Evolutionary conservation across 306 rosid genomes (phyloP).

Genomic region (Quercus berberidifolia): DNA sequence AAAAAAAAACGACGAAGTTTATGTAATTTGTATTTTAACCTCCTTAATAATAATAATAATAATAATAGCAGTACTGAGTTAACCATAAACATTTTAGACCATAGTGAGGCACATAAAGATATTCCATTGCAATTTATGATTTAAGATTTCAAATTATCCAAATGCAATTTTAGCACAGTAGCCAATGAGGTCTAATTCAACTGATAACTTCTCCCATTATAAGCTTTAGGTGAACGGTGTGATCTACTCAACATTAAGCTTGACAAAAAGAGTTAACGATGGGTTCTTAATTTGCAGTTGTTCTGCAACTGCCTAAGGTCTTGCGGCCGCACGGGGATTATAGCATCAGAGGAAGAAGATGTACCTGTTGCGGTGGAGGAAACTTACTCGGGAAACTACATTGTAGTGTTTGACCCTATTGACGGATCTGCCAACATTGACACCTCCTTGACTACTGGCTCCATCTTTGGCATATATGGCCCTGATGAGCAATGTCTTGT

Average conservation of each 20-base stretch:
- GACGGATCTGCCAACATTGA: conserved; percentile 47
- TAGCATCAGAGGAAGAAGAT: conserved; percentile 47
- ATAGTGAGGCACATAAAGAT: no score
- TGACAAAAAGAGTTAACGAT: not conserved
- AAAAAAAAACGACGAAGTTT: no score
- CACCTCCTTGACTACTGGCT: conserved; percentile 39
- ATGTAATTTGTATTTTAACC: no score
- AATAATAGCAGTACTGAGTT: no score
- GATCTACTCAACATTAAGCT: not conserved
- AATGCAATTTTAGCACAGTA: not conserved
- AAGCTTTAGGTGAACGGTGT: no score
- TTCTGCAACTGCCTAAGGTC: conserved; percentile 43
- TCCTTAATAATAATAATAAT: no score
- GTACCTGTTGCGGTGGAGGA: conserved; percentile 47
- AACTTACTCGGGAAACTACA: conserved; percentile 42
- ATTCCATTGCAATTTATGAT: no score
- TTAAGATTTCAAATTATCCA: no score
- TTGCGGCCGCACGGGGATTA: conserved; percentile 36
- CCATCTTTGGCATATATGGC: conserved; percentile 40
- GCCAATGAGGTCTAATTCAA: no score
- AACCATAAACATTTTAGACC: no score
- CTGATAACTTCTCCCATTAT: no score
- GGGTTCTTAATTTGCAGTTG: conserved; percentile 15
- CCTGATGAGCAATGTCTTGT: conserved; percentile 37
- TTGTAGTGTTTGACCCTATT: conserved; percentile 43